phyloP scores from a whole-genome alignment of 768 basidiomycete genomes.

The Naganishia vaughanmartiniae region DNA sequence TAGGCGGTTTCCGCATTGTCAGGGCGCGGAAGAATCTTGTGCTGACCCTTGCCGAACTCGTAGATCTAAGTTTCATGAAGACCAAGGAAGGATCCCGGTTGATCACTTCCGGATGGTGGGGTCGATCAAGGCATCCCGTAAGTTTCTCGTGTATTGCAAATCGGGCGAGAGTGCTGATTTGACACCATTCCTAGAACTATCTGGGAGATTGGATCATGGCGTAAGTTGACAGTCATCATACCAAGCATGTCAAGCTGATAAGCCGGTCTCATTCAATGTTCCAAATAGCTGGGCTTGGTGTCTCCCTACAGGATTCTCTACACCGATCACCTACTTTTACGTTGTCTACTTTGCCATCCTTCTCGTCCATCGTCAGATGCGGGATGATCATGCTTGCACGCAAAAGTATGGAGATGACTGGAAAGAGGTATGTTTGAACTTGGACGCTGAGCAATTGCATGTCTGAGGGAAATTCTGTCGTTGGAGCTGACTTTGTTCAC shows the following conservation, averaged over 20 bases:
- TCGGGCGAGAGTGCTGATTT: not conserved
- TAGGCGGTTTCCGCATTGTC: slow-evolving; percentile 50
- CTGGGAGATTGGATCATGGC: slow-evolving; percentile 54
- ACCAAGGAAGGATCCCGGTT: slow-evolving; percentile 86
- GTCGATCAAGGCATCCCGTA: slow-evolving; percentile 77
- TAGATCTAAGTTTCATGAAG: slow-evolving; percentile 73
- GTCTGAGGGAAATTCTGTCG: not conserved
- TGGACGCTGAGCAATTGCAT: too few species aligned
- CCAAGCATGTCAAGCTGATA: not conserved
- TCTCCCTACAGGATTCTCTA: slow-evolving; percentile 84
- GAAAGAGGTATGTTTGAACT: slow-evolving; percentile 57
- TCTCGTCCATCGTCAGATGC: slow-evolving; percentile 79
- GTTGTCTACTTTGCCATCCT: slow-evolving; percentile 81
- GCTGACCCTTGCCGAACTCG: not conserved
- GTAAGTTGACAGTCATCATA: slow-evolving; percentile 38
- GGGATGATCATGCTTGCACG: slow-evolving; percentile 88
- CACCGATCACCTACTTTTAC: slow-evolving; percentile 96
- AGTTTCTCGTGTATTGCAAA: slow-evolving; percentile 28
- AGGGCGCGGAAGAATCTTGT: too few species aligned
- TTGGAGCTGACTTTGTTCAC: not conserved
- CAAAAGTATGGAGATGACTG: slow-evolving; percentile 96
- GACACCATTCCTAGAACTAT: slow-evolving; percentile 42
- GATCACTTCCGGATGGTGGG: slow-evolving; percentile 97
- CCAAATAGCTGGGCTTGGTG: slow-evolving; percentile 72
- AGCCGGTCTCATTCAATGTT: not conserved